These are phyloP conservation scores for Dendrobium huoshanense DNA, from an alignment of 106 monocot genomes.

Conservation along the genomic window DNA sequence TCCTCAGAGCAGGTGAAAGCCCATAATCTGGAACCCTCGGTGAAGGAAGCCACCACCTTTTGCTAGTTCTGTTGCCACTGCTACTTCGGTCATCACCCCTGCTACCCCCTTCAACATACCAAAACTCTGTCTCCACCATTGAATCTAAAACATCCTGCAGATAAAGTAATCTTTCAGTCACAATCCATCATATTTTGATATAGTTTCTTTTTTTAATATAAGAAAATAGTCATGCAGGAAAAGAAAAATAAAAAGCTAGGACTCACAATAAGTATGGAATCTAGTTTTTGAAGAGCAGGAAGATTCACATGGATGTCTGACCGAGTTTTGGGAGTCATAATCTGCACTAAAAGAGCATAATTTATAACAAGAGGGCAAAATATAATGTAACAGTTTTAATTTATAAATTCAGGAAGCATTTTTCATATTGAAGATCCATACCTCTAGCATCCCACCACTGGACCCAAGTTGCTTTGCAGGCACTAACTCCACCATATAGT, in stretches of 20 bases:
- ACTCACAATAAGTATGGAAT: constrained; percentile 84
- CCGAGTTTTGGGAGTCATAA: constrained; percentile 91
- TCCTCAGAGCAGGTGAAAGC: constrained; percentile 56
- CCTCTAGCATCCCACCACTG: constrained; percentile 80
- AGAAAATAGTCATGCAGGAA: background rate
- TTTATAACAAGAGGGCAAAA: background rate
- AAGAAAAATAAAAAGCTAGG: background rate
- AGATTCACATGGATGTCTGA: constrained; percentile 72
- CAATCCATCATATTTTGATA: background rate
- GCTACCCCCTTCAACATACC: constrained; percentile 78
- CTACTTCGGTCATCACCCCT: constrained; percentile 29
- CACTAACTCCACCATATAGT: constrained; percentile 92
- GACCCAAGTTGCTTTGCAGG: constrained; percentile 73
- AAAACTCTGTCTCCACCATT: constrained; percentile 79
- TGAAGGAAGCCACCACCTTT: constrained; percentile 96
- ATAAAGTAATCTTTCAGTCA: background rate
- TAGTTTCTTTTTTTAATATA: background rate
- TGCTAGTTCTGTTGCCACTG: constrained; percentile 23
- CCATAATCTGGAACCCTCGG: constrained; percentile 71
- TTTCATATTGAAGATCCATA: constrained; percentile 1
- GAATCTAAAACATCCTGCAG: constrained; percentile 88
- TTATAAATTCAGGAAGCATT: background rate
- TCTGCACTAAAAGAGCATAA: constrained; percentile 36
- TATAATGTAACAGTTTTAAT: background rate
- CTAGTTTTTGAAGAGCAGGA: constrained; percentile 93